A percentile compares a stretch with the other conserved stretches of the same genome.
These are phyloP conservation scores for Leccinum rimulosum DNA, from an alignment of 768 basidiomycete genomes.

Conservation along the genomic window DNA sequence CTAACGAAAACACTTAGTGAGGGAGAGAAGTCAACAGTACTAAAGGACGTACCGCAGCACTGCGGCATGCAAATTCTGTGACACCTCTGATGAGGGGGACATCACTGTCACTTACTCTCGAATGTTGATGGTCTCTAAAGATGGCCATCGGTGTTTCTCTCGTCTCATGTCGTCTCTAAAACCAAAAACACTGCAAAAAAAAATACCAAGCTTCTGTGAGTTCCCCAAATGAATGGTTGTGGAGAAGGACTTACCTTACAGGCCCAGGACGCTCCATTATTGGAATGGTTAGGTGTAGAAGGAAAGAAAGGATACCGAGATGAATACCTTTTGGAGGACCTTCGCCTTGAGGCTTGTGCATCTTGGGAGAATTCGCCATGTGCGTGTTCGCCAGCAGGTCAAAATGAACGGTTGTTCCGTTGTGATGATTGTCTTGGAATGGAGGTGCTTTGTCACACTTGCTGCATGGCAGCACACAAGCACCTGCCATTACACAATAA, in stretches of 20 bases:
- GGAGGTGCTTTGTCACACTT: neutral
- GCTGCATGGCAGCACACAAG: neutral
- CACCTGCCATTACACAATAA: neutral
- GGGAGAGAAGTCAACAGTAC: no score
- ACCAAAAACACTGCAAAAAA: neutral
- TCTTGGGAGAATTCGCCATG: neutral
- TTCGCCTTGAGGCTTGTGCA: neutral
- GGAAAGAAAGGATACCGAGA: neutral
- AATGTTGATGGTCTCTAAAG: no score
- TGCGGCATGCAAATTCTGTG: no score
- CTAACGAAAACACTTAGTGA: no score
- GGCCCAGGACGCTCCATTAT: neutral
- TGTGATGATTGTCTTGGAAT: neutral
- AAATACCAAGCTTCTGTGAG: neutral
- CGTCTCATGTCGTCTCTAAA: neutral
- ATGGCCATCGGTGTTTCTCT: neutral
- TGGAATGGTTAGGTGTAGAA: neutral
- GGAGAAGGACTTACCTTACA: neutral
- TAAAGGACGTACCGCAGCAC: no score
- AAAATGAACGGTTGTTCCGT: neutral
- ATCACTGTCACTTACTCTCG: no score
- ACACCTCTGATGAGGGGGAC: no score
- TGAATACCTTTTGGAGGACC: neutral
- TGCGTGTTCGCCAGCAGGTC: neutral
- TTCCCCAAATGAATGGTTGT: neutral